These are phyloP conservation scores for Colletotrichum lindemuthianum DNA, from an alignment of 2,329 filamentous ascomycete species.

Conservation along the genomic window DNA sequence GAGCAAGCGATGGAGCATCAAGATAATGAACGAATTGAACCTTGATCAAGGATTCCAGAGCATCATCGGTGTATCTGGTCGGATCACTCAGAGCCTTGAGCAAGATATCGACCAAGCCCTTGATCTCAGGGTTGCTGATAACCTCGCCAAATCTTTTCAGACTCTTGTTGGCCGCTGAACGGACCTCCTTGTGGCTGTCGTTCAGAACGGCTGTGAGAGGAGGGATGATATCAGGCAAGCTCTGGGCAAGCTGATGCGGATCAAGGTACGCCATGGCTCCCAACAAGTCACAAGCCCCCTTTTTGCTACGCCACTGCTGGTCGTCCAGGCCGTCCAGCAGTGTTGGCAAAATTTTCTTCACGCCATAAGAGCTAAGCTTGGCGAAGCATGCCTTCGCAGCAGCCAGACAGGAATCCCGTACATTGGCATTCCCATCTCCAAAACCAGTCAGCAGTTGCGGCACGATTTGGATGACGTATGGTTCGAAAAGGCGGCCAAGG, in stretches of 20 bases:
- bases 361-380: constrained; percentile 92
- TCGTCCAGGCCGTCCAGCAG: constrained; percentile 93
- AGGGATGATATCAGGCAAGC: constrained; percentile 95
- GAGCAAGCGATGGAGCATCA: constrained; percentile 93
- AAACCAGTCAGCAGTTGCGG: constrained; percentile 90
- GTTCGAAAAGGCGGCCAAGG: constrained; percentile 90
- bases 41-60: constrained; percentile 93
- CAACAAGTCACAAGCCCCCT: constrained; percentile 94
- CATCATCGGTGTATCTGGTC: constrained; percentile 96
- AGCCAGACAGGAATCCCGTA: constrained; percentile 91
- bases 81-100: constrained; percentile 97
- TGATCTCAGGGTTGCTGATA: constrained; percentile 97
- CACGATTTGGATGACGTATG: constrained; percentile 95
- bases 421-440: constrained; percentile 86
- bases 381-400: constrained; percentile 95
- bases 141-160: constrained; percentile 98
- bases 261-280: constrained; percentile 99
- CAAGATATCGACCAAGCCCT: constrained; percentile 87
- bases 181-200: constrained; percentile 97
- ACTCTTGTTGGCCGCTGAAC: constrained; percentile 90
- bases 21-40: constrained; percentile 98
- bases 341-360: constrained; percentile 92
- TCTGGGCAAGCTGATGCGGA: constrained; percentile 90
- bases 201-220: constrained; percentile 93
- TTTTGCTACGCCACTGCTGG: constrained; percentile 97